A percentile compares a stretch with the other conserved stretches of the same genome.
phyloP scores from a whole-genome alignment of 2,329 filamentous ascomycete species.

The Aspergillus vadensis region DNA sequence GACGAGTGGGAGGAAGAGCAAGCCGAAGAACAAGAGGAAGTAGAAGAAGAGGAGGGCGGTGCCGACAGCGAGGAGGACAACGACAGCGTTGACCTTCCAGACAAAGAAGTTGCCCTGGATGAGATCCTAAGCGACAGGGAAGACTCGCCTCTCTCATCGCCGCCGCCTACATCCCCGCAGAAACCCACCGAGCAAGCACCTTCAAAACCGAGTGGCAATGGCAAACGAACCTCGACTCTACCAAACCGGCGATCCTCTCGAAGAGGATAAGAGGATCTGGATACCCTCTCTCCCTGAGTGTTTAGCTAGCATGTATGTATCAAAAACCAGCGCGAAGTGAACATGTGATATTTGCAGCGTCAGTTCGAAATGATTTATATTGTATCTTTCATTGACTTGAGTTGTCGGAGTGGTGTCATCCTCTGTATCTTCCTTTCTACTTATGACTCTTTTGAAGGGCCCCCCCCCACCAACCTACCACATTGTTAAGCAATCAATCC shows the following conservation, averaged over 20 bases:
- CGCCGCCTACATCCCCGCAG: conserved; percentile 16
- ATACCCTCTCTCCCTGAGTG: too few species aligned
- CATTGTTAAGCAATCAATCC: background rate
- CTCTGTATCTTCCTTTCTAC: background rate
- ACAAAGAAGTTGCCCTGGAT: conserved; percentile 8
- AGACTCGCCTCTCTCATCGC: conserved; percentile 11
- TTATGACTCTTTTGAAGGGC: background rate
- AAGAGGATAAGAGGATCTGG: conserved; percentile 14
- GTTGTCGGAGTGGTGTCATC: background rate
- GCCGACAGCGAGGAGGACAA: conserved; percentile 22
- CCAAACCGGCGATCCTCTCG: conserved; percentile 26
- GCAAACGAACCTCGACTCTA: conserved; percentile 17
- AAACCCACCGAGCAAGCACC: conserved; percentile 2
- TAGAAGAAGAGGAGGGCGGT: conserved; percentile 23
- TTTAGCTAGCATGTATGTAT: conserved; percentile 4
- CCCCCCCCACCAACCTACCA: background rate
- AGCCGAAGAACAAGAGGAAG: conserved; percentile 32
- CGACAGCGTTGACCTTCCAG: conserved; percentile 11
- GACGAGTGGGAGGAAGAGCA: conserved; percentile 39
- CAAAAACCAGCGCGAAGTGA: background rate
- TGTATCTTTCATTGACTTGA: background rate
- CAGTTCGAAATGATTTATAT: too few species aligned
- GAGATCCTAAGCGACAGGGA: background rate
- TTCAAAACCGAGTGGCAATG: conserved; percentile 12
- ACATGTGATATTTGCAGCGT: background rate